Conservation (phyloP, 371 early-diverging fungal species). For the Apophysomyces ossiformis region DNA sequence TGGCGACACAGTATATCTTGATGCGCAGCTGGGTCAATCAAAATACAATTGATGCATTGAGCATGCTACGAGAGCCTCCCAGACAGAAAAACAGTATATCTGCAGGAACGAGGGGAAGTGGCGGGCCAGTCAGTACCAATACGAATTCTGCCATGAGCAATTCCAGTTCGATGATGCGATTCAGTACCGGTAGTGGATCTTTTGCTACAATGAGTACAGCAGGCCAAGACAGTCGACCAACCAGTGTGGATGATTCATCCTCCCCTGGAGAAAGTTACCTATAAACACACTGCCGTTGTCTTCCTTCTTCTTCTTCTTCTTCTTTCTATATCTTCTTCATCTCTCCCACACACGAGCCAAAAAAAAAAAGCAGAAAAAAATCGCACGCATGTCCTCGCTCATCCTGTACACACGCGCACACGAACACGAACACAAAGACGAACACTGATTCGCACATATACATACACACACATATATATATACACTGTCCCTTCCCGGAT, state of each 20-base stretch:
- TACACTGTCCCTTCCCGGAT: too few relatives aligned
- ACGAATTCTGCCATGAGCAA: constrained; percentile 30
- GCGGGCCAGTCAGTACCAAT: constrained; percentile 22
- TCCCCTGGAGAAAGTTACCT: neutral
- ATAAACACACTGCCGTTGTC: neutral
- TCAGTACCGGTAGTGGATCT: constrained; percentile 23
- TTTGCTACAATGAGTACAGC: constrained; percentile 12
- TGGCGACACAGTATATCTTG: constrained; percentile 65
- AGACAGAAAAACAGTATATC: constrained; percentile 40
- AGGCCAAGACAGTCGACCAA: constrained; percentile 22
- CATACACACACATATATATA: too few relatives aligned
- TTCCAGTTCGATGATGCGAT: constrained; percentile 28
- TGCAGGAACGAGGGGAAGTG: neutral
- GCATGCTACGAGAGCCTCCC: constrained; percentile 65
- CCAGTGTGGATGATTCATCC: constrained; percentile 28
- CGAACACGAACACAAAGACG: too few relatives aligned
- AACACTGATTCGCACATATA: too few relatives aligned
- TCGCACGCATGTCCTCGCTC: too few relatives aligned
- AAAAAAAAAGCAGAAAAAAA: too few relatives aligned
- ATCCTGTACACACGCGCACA: too few relatives aligned
- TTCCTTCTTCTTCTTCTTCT: neutral
- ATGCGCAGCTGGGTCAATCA: constrained; percentile 58
- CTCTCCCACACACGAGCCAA: too few relatives aligned
- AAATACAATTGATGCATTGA: constrained; percentile 71
- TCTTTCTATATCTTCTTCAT: neutral